These are phyloP conservation scores for Martensiomyces pterosporus DNA, from an alignment of 192 early-diverging fungal genomes.

Conservation along the genomic window DNA sequence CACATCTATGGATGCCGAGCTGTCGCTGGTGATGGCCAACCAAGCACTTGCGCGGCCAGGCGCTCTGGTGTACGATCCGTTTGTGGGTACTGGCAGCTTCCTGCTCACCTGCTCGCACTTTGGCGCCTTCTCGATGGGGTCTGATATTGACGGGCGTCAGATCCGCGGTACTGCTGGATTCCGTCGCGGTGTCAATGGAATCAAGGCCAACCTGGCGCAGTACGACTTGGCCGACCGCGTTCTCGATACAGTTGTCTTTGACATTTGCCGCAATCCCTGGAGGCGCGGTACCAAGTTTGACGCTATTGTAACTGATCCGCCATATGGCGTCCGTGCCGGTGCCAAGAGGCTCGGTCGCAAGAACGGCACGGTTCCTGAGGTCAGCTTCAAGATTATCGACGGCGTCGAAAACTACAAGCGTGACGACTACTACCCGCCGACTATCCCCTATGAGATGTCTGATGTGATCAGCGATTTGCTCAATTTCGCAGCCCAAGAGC, in stretches of 20 bases:
- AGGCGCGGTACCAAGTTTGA: conserved; percentile 63
- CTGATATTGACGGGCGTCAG: conserved; percentile 97
- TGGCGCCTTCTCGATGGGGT: conserved; percentile 85
- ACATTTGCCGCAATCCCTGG: conserved; percentile 86
- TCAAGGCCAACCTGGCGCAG: conserved; percentile 79
- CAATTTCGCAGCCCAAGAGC: conserved; percentile 72
- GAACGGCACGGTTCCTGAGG: conserved; percentile 21
- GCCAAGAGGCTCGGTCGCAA: conserved; percentile 85
- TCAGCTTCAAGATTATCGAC: conserved; percentile 29
- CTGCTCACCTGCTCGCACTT: conserved; percentile 92
- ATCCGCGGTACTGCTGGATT: conserved; percentile 76
- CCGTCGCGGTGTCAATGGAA: conserved; percentile 40
- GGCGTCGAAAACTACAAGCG: conserved; percentile 46
- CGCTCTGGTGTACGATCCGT: conserved; percentile 88
- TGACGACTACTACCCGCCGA: conserved; percentile 80
- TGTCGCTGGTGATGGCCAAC: conserved; percentile 96
- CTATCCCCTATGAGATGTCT: conserved; percentile 91
- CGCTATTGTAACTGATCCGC: conserved; percentile 91
- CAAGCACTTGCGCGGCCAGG: conserved; percentile 75
- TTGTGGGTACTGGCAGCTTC: conserved; percentile 94
- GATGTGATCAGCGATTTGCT: conserved; percentile 82
- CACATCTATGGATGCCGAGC: conserved; percentile 97
- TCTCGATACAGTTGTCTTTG: conserved; percentile 78
- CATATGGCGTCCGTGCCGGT: conserved; percentile 96
- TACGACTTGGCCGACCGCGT: conserved; percentile 72